Conservation (phyloP, 2,329 filamentous ascomycete species). For the Penicillium paneum region DNA sequence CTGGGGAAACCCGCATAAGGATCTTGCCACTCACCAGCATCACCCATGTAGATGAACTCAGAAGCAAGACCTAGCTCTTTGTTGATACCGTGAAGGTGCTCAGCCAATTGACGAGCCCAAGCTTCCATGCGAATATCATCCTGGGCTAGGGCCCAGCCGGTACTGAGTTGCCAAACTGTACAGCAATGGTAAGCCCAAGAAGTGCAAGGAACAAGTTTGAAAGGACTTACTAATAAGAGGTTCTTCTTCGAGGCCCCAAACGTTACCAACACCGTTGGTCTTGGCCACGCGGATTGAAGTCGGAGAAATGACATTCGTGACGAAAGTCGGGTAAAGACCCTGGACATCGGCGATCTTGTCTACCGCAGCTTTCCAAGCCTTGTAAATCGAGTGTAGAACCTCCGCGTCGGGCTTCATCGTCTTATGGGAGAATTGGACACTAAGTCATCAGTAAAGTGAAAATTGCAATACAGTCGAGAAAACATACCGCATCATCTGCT, state of each 20-base stretch:
- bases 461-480: neutral
- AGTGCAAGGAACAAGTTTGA: neutral
- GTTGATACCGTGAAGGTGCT: constrained; percentile 33
- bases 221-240: constrained; percentile 31
- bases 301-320: constrained; percentile 32
- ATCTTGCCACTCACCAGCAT: constrained; percentile 40
- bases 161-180: constrained; percentile 41
- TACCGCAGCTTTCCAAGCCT: constrained; percentile 36
- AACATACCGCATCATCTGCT: constrained; percentile 38
- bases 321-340: constrained; percentile 40
- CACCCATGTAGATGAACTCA: constrained; percentile 41
- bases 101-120: constrained; percentile 32
- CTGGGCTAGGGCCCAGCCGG: constrained; percentile 35
- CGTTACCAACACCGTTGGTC: constrained; percentile 41
- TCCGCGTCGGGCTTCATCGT: constrained; percentile 38
- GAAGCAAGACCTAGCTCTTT: constrained; percentile 28
- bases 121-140: constrained; percentile 38
- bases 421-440: constrained; percentile 38
- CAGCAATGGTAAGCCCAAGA: neutral
- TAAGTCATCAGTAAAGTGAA: constrained; percentile 5
- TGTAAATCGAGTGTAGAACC: constrained; percentile 32
- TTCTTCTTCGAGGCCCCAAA: constrained; percentile 36
- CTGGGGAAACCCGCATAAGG: constrained; percentile 32
- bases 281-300: constrained; percentile 30
- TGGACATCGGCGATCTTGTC: constrained; percentile 35